phyloP scores from a whole-genome alignment of 2,329 filamentous ascomycete species.

The Hymenoscyphus scutula region DNA sequence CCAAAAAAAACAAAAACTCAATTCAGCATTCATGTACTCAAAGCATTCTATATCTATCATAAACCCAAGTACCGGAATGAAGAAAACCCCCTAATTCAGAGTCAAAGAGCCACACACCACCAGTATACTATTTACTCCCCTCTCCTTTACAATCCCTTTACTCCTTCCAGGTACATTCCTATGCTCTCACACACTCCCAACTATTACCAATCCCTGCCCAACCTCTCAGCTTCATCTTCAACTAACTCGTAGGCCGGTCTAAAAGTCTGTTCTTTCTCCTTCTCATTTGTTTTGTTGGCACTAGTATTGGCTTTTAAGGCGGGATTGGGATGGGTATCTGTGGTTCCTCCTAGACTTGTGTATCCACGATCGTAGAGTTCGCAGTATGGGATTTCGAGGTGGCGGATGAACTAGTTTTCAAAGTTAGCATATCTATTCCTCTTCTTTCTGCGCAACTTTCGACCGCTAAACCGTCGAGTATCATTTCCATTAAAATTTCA shows the following conservation, averaged over 20 bases:
- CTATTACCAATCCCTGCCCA: constrained; percentile 62
- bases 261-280: constrained; percentile 46
- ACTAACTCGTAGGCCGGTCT: constrained; percentile 73
- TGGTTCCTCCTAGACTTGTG: constrained; percentile 86
- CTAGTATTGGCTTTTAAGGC: constrained; percentile 48
- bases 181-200: neutral
- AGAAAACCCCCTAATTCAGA: neutral
- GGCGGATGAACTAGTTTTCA: constrained; percentile 67
- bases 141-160: neutral
- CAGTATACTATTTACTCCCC: neutral
- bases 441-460: neutral
- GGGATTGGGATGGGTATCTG: constrained; percentile 88
- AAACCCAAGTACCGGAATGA: neutral
- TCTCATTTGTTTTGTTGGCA: constrained; percentile 30
- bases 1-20: neutral
- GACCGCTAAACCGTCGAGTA: neutral
- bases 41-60: constrained; percentile 9
- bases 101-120: neutral
- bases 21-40: constrained; percentile 3
- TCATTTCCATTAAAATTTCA: neutral
- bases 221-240: constrained; percentile 73
- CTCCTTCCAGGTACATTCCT: neutral
- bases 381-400: constrained; percentile 80
- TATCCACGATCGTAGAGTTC: constrained; percentile 84
- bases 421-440: constrained; percentile 5